Percentiles rank a stretch among this genome's conserved stretches.
Conservation (phyloP, 306 rosid genomes). For the Hippophae rhamnoides region DNA sequence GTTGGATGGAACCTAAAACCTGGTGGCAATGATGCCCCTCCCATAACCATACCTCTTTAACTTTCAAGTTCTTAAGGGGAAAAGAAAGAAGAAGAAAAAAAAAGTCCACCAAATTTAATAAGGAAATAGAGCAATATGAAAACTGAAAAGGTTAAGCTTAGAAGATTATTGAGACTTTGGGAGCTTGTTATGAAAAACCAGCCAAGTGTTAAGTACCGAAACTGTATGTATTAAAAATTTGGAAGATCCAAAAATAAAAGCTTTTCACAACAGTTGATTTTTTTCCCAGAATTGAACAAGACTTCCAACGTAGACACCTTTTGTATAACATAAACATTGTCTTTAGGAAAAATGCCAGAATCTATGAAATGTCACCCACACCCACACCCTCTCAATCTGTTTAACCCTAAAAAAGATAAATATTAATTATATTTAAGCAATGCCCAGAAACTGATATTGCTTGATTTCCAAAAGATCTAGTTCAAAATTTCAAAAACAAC, state of each 20-base stretch:
- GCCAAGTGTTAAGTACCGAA: slow-evolving; percentile 30
- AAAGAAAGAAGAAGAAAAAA: no score
- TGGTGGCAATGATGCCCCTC: slow-evolving; percentile 59
- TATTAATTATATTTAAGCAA: slow-evolving; percentile 2
- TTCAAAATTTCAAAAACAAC: slow-evolving; percentile 1
- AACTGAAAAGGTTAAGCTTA: neutral
- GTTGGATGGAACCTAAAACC: slow-evolving; percentile 90
- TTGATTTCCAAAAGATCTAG: slow-evolving; percentile 6
- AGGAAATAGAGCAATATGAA: neutral
- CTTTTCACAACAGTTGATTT: slow-evolving; percentile 49
- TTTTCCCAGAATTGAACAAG: slow-evolving; percentile 37
- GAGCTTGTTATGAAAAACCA: neutral
- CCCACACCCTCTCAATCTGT: slow-evolving; percentile 15
- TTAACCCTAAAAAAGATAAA: slow-evolving; percentile 15
- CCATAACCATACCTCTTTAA: slow-evolving; percentile 22
- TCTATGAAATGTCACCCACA: slow-evolving; percentile 22
- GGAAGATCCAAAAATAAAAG: slow-evolving; percentile 79
- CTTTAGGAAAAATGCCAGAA: slow-evolving; percentile 22
- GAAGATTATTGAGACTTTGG: neutral
- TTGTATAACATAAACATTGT: slow-evolving; percentile 62
- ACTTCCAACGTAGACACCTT: slow-evolving; percentile 38
- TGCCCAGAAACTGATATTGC: slow-evolving; percentile 22
- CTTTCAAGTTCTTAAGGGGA: slow-evolving; percentile 1
- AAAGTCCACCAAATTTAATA: neutral
- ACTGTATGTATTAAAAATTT: slow-evolving; percentile 47